Percentiles rank a stretch among this genome's conserved stretches.
Conservation (phyloP, 208 protist species). For the Leishmania martiniquensis region DNA sequence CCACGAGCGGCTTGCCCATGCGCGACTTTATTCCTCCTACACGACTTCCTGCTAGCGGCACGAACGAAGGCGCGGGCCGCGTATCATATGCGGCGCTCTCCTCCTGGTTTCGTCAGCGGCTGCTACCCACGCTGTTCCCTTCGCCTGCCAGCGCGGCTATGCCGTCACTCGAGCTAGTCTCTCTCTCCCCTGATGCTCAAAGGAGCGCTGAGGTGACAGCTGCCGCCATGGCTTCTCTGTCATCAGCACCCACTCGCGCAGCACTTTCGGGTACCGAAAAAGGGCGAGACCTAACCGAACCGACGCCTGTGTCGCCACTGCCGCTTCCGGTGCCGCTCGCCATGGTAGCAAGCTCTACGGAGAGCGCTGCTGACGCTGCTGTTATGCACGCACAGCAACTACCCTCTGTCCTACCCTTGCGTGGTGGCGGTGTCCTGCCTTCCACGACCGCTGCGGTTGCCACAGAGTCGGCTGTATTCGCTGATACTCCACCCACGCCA, state of each 20-base stretch:
- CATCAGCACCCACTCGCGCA: not conserved
- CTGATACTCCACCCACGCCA: not conserved
- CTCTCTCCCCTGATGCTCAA: not conserved
- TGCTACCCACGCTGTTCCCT: conserved; percentile 11
- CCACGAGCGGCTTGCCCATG: not conserved
- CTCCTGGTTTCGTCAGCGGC: conserved; percentile 15
- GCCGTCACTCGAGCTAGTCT: not conserved
- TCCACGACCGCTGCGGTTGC: not conserved
- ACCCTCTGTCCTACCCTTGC: not conserved
- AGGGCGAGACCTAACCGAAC: not conserved
- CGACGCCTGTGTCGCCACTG: not conserved
- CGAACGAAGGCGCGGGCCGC: not conserved
- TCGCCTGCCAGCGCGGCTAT: not conserved
- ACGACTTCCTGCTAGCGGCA: not conserved
- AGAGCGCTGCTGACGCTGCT: not conserved
- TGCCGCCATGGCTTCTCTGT: not conserved
- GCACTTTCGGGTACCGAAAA: not conserved
- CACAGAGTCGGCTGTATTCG: not conserved
- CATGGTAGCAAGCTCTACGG: not conserved
- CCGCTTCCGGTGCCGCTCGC: not conserved
- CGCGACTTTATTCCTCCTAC: not conserved
- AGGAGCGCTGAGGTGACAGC: not conserved
- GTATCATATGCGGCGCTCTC: not conserved
- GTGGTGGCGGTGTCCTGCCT: not conserved
- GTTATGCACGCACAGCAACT: not conserved